A percentile compares a stretch with the other conserved stretches of the same genome.
These are phyloP conservation scores for Aspergillus haitiensis DNA, from an alignment of 495 filamentous ascomycete species.

Conservation along the genomic window DNA sequence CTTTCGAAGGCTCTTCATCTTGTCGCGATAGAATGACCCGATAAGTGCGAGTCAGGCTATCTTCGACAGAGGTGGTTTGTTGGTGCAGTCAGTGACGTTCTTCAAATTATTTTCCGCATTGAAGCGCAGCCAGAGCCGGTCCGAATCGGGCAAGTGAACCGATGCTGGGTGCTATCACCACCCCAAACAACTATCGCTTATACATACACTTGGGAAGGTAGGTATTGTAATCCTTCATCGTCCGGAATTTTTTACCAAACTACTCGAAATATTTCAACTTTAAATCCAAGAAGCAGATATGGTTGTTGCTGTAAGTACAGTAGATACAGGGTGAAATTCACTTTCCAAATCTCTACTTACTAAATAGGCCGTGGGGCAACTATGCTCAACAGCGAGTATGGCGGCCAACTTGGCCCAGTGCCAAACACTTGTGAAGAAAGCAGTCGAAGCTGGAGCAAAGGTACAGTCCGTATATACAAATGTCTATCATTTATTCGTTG, in stretches of 20 bases:
- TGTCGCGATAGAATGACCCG: conserved; percentile 27
- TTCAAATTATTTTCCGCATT: conserved; percentile 18
- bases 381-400: conserved; percentile 81
- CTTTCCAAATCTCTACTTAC: neutral
- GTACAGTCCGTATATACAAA: conserved; percentile 39
- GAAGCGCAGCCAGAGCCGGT: conserved; percentile 12
- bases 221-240: too few species aligned
- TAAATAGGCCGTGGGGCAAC: conserved; percentile 77
- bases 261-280: neutral
- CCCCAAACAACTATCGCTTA: neutral
- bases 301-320: conserved; percentile 39
- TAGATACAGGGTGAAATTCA: neutral
- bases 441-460: conserved; percentile 73
- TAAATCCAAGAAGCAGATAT: conserved; percentile 20
- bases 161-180: conserved; percentile 9
- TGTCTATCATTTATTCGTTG: conserved; percentile 1
- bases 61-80: conserved; percentile 20
- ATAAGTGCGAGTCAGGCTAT: conserved; percentile 14
- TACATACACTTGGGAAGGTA: neutral
- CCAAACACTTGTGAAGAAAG: conserved; percentile 66
- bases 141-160: conserved; percentile 31
- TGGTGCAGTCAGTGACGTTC: conserved; percentile 22
- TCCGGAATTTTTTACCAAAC: neutral
- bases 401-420: conserved; percentile 77
- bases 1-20: conserved; percentile 90